Percentiles rank a stretch among this genome's conserved stretches.
These are phyloP conservation scores for Lichina pygmaea DNA, from an alignment of 495 filamentous ascomycete genomes.

Conservation along the genomic window DNA sequence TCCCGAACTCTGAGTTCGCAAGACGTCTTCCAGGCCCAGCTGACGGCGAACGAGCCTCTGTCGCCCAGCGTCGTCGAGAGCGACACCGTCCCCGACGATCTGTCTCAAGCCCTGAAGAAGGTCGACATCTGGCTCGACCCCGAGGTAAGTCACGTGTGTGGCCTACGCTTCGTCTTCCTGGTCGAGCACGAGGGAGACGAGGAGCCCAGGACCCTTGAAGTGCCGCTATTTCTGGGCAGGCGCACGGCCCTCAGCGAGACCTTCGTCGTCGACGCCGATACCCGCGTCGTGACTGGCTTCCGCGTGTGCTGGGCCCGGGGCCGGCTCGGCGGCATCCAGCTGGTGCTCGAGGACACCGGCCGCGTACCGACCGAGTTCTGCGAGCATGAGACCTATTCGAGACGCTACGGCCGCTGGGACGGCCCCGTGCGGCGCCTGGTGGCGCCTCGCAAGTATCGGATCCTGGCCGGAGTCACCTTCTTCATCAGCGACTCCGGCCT, in stretches of 20 bases:
- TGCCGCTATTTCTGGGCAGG: conserved; percentile 6
- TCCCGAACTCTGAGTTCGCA: too few species aligned
- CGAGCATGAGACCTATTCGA: conserved; percentile 2
- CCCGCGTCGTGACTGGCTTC: conserved; percentile 9
- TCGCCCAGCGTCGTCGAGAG: not conserved
- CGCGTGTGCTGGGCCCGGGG: conserved; percentile 9
- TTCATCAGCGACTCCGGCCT: conserved; percentile 12
- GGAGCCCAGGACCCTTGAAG: not conserved
- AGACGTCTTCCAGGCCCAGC: not conserved
- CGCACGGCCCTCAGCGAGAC: conserved; percentile 3
- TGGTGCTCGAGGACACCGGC: conserved; percentile 6
- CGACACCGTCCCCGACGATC: not conserved
- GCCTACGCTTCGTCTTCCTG: conserved; percentile 6
- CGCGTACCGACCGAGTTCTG: not conserved
- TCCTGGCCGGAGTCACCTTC: conserved; percentile 10
- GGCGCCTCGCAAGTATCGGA: conserved; percentile 5
- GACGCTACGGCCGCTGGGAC: conserved; percentile 8
- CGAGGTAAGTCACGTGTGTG: conserved; percentile 7
- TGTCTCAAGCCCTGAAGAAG: conserved; percentile 3
- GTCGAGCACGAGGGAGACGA: conserved; percentile 1
- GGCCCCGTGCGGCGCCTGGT: conserved; percentile 8
- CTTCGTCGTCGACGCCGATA: conserved; percentile 2
- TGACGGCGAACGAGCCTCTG: not conserved
- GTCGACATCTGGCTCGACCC: conserved; percentile 10
- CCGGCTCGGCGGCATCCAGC: conserved; percentile 9